Percentiles rank a stretch among this genome's conserved stretches.
These are phyloP conservation scores for Pleurotus giganteus DNA, from an alignment of 768 basidiomycete genomes.

Conservation along the genomic window DNA sequence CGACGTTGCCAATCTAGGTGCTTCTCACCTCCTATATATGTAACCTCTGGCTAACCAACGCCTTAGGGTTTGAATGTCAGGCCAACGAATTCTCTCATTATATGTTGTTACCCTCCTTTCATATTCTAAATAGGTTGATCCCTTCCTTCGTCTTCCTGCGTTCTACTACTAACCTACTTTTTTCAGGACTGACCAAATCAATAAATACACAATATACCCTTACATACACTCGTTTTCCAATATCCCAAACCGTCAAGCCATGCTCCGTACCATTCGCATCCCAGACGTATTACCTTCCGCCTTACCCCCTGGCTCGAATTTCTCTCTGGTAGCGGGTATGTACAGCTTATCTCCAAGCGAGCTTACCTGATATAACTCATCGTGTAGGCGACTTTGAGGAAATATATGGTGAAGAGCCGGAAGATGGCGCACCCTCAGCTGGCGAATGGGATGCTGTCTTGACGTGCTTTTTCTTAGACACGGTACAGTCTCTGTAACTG, in stretches of 20 bases:
- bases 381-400: slow-evolving; percentile 85
- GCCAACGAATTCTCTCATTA: slow-evolving; percentile 96
- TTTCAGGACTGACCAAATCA: slow-evolving; percentile 58
- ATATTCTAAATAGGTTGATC: slow-evolving; percentile 79
- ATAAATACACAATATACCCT: slow-evolving; percentile 78
- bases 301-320: slow-evolving; percentile 61
- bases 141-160: background rate
- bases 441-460: slow-evolving; percentile 87
- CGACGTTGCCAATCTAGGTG: slow-evolving; percentile 83
- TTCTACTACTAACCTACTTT: slow-evolving; percentile 3
- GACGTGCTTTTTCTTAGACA: slow-evolving; percentile 98
- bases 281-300: slow-evolving; percentile 84
- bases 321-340: slow-evolving; percentile 84
- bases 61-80: slow-evolving; percentile 81
- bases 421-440: slow-evolving; percentile 61
- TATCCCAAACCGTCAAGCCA: slow-evolving; percentile 49
- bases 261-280: slow-evolving; percentile 68
- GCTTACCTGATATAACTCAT: slow-evolving; percentile 2
- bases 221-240: slow-evolving; percentile 95
- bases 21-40: background rate
- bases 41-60: background rate
- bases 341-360: background rate
- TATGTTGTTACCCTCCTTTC: slow-evolving; percentile 89
- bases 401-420: slow-evolving; percentile 67
- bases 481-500: slow-evolving; percentile 43